Evolutionary conservation across 306 rosid species (phyloP).

Genomic region (Cucurbita ficifolia): DNA sequence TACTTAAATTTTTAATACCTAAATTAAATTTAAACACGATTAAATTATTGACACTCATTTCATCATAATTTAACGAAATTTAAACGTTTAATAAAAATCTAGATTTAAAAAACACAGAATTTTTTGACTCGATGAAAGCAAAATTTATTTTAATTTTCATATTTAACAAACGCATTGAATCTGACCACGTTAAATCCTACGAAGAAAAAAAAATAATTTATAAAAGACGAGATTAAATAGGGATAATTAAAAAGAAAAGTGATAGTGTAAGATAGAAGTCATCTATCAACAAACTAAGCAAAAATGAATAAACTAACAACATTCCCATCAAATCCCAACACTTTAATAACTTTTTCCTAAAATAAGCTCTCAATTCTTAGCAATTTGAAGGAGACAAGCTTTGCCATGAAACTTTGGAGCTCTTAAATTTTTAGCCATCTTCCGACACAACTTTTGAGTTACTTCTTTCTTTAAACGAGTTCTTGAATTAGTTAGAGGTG

Average conservation of each 20-base stretch:
- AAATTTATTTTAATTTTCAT: not conserved
- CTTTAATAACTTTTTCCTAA: not conserved
- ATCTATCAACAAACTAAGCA: not conserved
- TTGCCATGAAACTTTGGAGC: not conserved
- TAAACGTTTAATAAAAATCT: not conserved
- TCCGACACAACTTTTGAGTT: no score
- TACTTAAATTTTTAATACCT: no score
- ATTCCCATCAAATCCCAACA: not conserved
- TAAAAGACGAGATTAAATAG: not conserved
- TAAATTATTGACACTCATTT: not conserved
- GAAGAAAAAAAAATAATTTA: not conserved
- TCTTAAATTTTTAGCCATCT: not conserved
- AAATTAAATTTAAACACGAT: no score
- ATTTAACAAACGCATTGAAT: not conserved
- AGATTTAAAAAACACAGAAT: not conserved
- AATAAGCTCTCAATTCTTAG: not conserved
- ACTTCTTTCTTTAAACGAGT: no score
- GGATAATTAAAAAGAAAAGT: not conserved
- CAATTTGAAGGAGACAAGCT: not conserved
- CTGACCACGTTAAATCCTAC: not conserved
- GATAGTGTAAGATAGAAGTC: slow-evolving; percentile 3
- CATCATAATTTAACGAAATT: not conserved
- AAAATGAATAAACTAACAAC: not conserved
- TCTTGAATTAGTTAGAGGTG: no score
- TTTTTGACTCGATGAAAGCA: not conserved